These are phyloP conservation scores for Oryza coarctata DNA, from an alignment of 176 grass and related monocot species.

Conservation along the genomic window DNA sequence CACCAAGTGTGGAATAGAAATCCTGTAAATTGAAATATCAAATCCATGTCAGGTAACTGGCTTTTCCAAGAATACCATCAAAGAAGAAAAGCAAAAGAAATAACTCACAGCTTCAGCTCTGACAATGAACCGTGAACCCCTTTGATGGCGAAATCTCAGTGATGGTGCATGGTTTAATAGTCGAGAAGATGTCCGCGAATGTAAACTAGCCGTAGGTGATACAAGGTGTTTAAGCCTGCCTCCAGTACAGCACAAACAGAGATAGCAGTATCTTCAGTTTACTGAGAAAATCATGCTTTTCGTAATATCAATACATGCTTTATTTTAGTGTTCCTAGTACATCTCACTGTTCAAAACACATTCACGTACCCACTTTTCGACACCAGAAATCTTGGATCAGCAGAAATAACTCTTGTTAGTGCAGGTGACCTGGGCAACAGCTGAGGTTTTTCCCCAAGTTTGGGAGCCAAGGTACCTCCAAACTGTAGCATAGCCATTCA, in stretches of 20 bases:
- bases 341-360: neutral
- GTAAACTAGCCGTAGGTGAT: conserved; percentile 51
- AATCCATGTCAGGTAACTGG: conserved; percentile 26
- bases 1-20: conserved; percentile 86
- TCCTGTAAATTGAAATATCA: conserved; percentile 63
- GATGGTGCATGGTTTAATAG: conserved; percentile 48
- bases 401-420: conserved; percentile 22
- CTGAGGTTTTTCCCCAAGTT: conserved; percentile 56
- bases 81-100: conserved; percentile 18
- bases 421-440: conserved; percentile 25
- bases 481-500: conserved; percentile 58
- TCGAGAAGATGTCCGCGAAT: conserved; percentile 27
- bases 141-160: conserved; percentile 42
- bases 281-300: neutral
- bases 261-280: neutral
- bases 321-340: conserved; percentile 2
- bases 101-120: conserved; percentile 81
- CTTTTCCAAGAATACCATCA: neutral
- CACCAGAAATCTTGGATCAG: conserved; percentile 31
- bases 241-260: conserved; percentile 50
- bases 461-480: conserved; percentile 54
- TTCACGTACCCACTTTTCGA: conserved; percentile 49
- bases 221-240: conserved; percentile 50
- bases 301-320: neutral
- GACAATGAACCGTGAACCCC: conserved; percentile 71